phyloP scores from a whole-genome alignment of 2,329 filamentous ascomycete species.

The Blumeriella jaapii region DNA sequence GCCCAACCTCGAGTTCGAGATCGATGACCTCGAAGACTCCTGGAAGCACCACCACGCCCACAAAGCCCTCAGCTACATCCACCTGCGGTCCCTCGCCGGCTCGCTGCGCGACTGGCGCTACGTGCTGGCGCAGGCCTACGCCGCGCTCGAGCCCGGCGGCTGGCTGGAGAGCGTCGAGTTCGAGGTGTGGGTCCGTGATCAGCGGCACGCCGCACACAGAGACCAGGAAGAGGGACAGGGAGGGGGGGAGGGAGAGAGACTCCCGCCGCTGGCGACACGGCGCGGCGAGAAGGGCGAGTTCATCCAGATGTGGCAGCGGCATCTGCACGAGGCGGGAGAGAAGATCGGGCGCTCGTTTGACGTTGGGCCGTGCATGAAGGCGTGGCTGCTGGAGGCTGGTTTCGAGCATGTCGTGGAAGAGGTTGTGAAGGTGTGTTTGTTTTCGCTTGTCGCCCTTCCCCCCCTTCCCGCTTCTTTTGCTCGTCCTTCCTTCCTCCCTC shows the following conservation, averaged over 20 bases:
- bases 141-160: constrained; percentile 18
- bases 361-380: background rate
- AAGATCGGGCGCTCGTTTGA: background rate
- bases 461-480: too few species aligned
- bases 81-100: constrained; percentile 29
- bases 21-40: constrained; percentile 27
- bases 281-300: too few species aligned
- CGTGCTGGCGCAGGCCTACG: constrained; percentile 15
- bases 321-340: background rate
- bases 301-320: background rate
- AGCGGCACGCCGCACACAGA: too few species aligned
- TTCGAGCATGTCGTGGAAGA: too few species aligned
- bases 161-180: constrained; percentile 21
- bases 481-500: too few species aligned
- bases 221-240: too few species aligned
- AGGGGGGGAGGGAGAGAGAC: background rate
- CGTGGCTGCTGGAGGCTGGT: background rate
- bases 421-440: too few species aligned
- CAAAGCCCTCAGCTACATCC: constrained; percentile 27
- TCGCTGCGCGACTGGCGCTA: constrained; percentile 26
- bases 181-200: constrained; percentile 14
- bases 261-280: background rate
- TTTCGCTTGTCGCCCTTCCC: too few species aligned
- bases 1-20: constrained; percentile 24
- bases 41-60: too few species aligned